A percentile compares a stretch with the other conserved stretches of the same genome.
These are phyloP conservation scores for Limonium bicolor DNA, from an alignment of 148 eudicot species.

Conservation along the genomic window DNA sequence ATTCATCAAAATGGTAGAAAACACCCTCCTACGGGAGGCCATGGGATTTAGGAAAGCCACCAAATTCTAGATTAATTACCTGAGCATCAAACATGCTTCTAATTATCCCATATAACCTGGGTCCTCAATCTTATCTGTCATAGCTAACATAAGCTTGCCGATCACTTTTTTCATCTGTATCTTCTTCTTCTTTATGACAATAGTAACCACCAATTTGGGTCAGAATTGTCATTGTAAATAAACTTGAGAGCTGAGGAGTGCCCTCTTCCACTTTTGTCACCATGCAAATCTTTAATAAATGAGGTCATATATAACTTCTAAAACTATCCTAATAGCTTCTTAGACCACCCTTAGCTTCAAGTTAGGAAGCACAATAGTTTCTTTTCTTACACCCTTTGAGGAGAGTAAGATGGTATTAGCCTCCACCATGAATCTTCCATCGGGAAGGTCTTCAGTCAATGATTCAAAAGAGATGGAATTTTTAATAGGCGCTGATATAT, in stretches of 20 bases:
- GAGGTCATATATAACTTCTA: conserved; percentile 76
- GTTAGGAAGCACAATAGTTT: conserved; percentile 60
- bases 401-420: conserved; percentile 34
- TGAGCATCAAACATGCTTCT: conserved; percentile 48
- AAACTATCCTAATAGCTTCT: conserved; percentile 67
- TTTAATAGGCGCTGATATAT: conserved; percentile 13
- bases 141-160: conserved; percentile 25
- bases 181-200: conserved; percentile 37
- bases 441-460: conserved; percentile 47
- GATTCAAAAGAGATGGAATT: conserved; percentile 34
- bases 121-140: conserved; percentile 55
- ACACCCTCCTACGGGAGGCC: conserved; percentile 90
- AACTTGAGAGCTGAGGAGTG: conserved; percentile 68
- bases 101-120: conserved; percentile 27
- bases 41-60: conserved; percentile 70
- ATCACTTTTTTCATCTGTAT: conserved; percentile 34
- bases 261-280: conserved; percentile 69
- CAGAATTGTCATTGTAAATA: conserved; percentile 43
- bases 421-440: conserved; percentile 36
- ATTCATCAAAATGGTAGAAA: conserved; percentile 64
- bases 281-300: conserved; percentile 75
- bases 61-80: conserved; percentile 69
- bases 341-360: conserved; percentile 48
- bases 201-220: conserved; percentile 87
- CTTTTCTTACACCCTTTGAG: conserved; percentile 36